phyloP scores from a whole-genome alignment of 495 filamentous ascomycete genomes.

The Letharia lupina region DNA sequence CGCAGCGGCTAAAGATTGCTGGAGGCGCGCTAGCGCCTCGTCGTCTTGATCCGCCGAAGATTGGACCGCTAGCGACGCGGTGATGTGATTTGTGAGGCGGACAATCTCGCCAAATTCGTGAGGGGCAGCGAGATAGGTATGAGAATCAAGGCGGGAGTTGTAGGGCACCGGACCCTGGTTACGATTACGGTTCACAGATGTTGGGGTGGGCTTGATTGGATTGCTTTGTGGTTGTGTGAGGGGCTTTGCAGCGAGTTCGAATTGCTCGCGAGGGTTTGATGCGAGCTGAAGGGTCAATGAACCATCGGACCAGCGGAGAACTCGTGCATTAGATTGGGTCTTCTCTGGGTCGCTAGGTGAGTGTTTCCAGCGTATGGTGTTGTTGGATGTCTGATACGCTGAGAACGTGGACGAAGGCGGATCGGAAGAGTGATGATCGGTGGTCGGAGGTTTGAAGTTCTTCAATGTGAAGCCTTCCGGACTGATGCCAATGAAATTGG shows the following conservation, averaged over 20 bases:
- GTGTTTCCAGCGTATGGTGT: conserved; percentile 61
- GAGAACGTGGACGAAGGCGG: conserved; percentile 39
- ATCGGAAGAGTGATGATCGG: conserved; percentile 42
- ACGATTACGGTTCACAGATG: conserved; percentile 21
- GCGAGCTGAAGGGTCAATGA: conserved; percentile 72
- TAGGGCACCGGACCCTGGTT: conserved; percentile 39
- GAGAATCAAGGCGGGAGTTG: conserved; percentile 61
- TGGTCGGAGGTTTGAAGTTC: conserved; percentile 57
- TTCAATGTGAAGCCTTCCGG: conserved; percentile 64
- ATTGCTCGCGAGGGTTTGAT: conserved; percentile 65
- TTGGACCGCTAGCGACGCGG: conserved; percentile 62
- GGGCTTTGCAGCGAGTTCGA: conserved; percentile 64
- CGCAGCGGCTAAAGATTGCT: conserved; percentile 58
- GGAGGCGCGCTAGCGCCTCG: conserved; percentile 67
- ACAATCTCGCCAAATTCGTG: conserved; percentile 60
- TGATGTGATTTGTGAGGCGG: conserved; percentile 70
- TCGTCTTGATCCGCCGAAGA: conserved; percentile 64
- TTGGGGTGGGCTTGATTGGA: conserved; percentile 43
- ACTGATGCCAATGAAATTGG: conserved; percentile 68
- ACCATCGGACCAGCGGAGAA: conserved; percentile 78
- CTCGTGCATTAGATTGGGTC: conserved; percentile 66
- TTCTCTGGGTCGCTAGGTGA: conserved; percentile 50
- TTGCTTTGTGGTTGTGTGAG: conserved; percentile 56
- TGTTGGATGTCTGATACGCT: conserved; percentile 56
- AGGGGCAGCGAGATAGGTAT: conserved; percentile 74